A percentile compares a stretch with the other conserved stretches of the same genome.
phyloP scores from a whole-genome alignment of 768 basidiomycete genomes.

The Heimioporus sp. region DNA sequence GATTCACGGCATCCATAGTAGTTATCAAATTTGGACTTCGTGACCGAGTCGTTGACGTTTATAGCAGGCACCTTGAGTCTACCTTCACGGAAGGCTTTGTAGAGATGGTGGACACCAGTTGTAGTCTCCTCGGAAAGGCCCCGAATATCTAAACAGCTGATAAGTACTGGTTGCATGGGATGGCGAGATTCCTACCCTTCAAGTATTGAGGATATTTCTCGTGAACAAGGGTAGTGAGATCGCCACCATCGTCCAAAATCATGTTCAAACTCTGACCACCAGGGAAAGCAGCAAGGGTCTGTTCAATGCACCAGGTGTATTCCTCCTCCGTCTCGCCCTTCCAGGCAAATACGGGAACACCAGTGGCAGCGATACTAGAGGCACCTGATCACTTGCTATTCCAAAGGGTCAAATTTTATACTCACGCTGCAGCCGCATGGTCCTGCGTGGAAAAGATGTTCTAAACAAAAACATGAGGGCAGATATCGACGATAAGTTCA shows the following conservation, averaged over 20 bases:
- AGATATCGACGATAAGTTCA: background rate
- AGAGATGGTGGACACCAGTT: slow-evolving; percentile 98
- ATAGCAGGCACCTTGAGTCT: slow-evolving; percentile 97
- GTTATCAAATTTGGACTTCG: slow-evolving; percentile 99
- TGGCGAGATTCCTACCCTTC: slow-evolving; percentile 42
- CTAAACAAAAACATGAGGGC: slow-evolving; percentile 36
- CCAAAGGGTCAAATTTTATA: slow-evolving; percentile 10
- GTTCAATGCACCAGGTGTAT: slow-evolving; percentile 97
- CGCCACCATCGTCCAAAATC: slow-evolving; percentile 99
- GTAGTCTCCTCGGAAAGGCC: slow-evolving; percentile 99
- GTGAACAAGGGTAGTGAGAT: slow-evolving; percentile 92
- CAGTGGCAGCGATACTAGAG: slow-evolving; percentile 89
- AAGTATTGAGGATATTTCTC: slow-evolving; percentile 95
- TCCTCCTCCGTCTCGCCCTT: slow-evolving; percentile 99
- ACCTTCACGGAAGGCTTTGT: slow-evolving; percentile 96
- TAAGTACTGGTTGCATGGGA: background rate
- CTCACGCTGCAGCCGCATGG: slow-evolving; percentile 95
- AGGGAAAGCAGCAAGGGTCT: slow-evolving; percentile 87
- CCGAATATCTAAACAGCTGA: slow-evolving; percentile 57
- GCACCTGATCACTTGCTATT: slow-evolving; percentile 1
- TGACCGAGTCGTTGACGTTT: slow-evolving; percentile 99
- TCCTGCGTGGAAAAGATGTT: slow-evolving; percentile 99
- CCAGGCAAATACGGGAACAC: slow-evolving; percentile 98
- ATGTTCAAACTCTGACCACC: slow-evolving; percentile 87
- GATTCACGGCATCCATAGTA: slow-evolving; percentile 99